Evolutionary conservation across 345 rosid genomes (phyloP), one percentile per base, ranked within the genome.

Genomic region (Atalantia buxifolia): DNA sequence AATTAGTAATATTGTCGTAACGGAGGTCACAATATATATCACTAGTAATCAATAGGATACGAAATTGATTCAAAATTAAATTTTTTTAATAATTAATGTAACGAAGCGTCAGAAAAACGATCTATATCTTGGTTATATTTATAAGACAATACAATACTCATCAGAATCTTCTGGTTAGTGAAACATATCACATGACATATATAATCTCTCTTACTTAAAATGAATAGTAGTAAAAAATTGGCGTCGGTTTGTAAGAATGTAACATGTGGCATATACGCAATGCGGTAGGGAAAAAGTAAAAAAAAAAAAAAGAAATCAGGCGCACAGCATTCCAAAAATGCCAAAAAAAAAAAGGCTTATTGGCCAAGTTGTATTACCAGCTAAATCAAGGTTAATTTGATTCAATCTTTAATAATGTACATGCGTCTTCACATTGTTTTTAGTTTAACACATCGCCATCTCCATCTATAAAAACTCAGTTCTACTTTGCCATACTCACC

Each of bases 301-400:
- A 64, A 67, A 1, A 24, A 4, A 5, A 33, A 75, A 27, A 5
- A 33, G 71, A 27, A 57, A 48, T 71, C 35, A 38, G 42, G 3
- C n/a, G 27, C 55, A 60, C 48, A 78, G 70, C 28, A n/a, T 28
- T 77, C 69, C 82, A 21, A 77, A 42, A 66, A 45, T 27, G 60
- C 0, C 53, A 69, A n/a, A 22, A 61, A 2, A 75, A 61, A 69
- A 50, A 36, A 35, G 73, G 25, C 72, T 50, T 38, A 53, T 36
- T 77, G 19, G 19, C 69, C 78, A 80, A 82, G 59, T 73, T 69
- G 83, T 69, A 12, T 33, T 71, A 68, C 83, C 81, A 75, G 77
- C 72, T 36, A 18, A 9, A 72, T 55, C 74, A 25, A 12, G 6
- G 7, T 33, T 72, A 71, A 69, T 73, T n/a, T 50, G 21, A 59